Evolutionary conservation across 2,329 filamentous ascomycete genomes (phyloP).

Genomic region (Akanthomyces muscarius): DNA sequence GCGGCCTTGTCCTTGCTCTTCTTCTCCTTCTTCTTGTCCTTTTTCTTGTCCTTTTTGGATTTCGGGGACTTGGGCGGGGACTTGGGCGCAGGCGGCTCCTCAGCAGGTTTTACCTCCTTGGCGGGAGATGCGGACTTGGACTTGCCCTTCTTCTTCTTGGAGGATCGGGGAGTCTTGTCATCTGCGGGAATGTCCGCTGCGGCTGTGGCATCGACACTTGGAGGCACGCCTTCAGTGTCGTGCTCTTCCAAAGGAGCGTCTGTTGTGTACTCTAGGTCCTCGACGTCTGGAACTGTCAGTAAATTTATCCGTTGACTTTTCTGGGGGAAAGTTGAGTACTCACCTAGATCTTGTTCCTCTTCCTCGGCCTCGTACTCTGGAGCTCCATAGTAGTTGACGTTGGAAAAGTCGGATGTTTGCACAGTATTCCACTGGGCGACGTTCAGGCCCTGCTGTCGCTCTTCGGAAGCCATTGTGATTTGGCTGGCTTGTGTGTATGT

Average conservation of each 20-base stretch:
- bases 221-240: slow-evolving; percentile 10
- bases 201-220: background rate
- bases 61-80: slow-evolving; percentile 6
- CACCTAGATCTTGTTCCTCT: slow-evolving; percentile 9
- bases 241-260: slow-evolving; percentile 11
- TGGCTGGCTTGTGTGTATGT: background rate
- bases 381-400: slow-evolving; percentile 8
- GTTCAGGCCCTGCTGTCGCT: slow-evolving; percentile 6
- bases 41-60: slow-evolving; percentile 24
- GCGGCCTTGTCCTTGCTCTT: slow-evolving; percentile 18
- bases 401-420: slow-evolving; percentile 10
- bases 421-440: slow-evolving; percentile 3
- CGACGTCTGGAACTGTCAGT: background rate
- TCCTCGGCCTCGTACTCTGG: slow-evolving; percentile 5
- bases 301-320: background rate
- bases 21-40: slow-evolving; percentile 21
- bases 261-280: slow-evolving; percentile 16
- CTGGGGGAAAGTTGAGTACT: background rate
- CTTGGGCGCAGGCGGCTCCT: background rate
- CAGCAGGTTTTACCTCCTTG: slow-evolving; percentile 13
- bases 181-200: slow-evolving; percentile 1
- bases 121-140: slow-evolving; percentile 6
- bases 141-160: slow-evolving; percentile 22
- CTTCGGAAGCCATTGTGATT: slow-evolving; percentile 15
- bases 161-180: slow-evolving; percentile 8